A percentile compares a stretch with the other conserved stretches of the same genome.
Evolutionary conservation across 305 asterid genomes (phyloP).

Genomic region (Rubia occidens): DNA sequence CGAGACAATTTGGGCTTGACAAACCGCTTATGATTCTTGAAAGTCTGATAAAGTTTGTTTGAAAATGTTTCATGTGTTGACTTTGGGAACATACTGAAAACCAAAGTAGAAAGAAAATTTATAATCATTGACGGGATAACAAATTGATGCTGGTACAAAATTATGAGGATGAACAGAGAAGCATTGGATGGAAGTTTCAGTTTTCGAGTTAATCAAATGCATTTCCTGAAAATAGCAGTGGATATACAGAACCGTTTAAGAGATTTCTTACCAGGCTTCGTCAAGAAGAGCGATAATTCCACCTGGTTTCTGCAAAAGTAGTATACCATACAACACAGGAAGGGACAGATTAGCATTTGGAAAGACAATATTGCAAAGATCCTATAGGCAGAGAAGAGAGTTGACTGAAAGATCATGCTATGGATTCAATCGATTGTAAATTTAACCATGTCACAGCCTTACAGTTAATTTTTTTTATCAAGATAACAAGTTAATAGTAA

Average conservation of each 20-base stretch:
- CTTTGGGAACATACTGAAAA: constrained; percentile 93
- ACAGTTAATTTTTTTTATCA: not conserved
- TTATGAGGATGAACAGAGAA: not conserved
- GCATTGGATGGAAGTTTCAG: not conserved
- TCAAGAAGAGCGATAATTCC: constrained; percentile 90
- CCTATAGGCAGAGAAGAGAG: not conserved
- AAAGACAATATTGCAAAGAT: not conserved
- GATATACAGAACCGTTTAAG: constrained; percentile 20
- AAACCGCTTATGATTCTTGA: constrained; percentile 85
- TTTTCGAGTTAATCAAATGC: not conserved
- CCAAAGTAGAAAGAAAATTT: constrained; percentile 14
- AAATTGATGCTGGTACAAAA: not conserved
- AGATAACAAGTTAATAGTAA: constrained; percentile 11
- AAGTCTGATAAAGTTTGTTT: constrained; percentile 90
- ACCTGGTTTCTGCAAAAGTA: constrained; percentile 86
- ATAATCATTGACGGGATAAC: constrained; percentile 11
- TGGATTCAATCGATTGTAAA: not conserved
- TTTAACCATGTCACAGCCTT: not conserved
- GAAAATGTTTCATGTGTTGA: constrained; percentile 95
- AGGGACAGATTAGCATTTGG: not conserved
- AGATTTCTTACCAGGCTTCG: constrained; percentile 74
- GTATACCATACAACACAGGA: constrained; percentile 15
- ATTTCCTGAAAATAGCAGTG: not conserved
- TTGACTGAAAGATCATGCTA: not conserved
- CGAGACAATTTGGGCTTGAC: constrained; percentile 94